Evolutionary conservation across 768 basidiomycete species (phyloP).

Genomic region (Sporobolomyces pararoseus): DNA sequence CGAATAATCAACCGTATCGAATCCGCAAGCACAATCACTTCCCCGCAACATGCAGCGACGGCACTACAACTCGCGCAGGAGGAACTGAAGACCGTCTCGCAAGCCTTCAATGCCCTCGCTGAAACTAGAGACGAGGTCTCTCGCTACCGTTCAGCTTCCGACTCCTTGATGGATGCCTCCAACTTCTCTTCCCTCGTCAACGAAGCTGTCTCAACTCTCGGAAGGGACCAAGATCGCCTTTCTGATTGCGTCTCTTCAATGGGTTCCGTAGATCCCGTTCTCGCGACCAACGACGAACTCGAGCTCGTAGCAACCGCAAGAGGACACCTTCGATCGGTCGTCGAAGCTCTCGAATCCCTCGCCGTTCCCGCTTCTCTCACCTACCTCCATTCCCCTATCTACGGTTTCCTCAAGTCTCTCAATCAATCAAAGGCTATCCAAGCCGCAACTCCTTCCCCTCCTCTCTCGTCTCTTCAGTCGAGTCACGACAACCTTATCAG

Average conservation of each 20-base stretch:
- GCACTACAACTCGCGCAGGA: slow-evolving; percentile 2
- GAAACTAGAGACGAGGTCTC: slow-evolving; percentile 30
- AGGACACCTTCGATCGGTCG: slow-evolving; percentile 8
- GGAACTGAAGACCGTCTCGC: slow-evolving; percentile 12
- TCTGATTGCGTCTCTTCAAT: neutral
- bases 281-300: slow-evolving; percentile 20
- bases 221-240: slow-evolving; percentile 23
- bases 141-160: slow-evolving; percentile 24
- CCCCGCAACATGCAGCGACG: neutral
- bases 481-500: slow-evolving; percentile 56
- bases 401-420: slow-evolving; percentile 13
- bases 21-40: neutral
- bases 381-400: slow-evolving; percentile 27
- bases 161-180: neutral
- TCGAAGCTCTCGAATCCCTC: neutral
- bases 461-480: slow-evolving; percentile 18
- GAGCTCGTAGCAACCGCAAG: neutral
- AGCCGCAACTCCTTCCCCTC: neutral
- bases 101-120: slow-evolving; percentile 8
- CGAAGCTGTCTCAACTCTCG: neutral
- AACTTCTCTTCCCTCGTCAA: slow-evolving; percentile 1
- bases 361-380: slow-evolving; percentile 2
- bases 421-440: neutral
- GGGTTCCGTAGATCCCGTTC: slow-evolving; percentile 12
- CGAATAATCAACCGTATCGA: slow-evolving; percentile 24